A percentile compares a stretch with the other conserved stretches of the same genome.
Evolutionary conservation across 2,329 filamentous ascomycete species (phyloP).

Genomic region (Alternaria gaisen): DNA sequence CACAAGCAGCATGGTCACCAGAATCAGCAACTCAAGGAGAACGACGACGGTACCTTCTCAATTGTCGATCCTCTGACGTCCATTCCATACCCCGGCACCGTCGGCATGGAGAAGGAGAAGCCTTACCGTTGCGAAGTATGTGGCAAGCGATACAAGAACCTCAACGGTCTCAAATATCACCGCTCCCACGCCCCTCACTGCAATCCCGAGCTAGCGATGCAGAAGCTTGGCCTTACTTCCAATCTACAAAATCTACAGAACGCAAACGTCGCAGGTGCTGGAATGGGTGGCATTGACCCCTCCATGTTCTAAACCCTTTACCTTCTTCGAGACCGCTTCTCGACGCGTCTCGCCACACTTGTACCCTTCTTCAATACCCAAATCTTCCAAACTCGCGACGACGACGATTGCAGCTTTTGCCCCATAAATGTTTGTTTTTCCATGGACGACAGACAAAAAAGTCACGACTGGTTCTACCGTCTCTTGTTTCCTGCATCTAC

Average conservation of each 20-base stretch:
- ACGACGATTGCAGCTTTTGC: slow-evolving; percentile 34
- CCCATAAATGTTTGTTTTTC: slow-evolving; percentile 25
- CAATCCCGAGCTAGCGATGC: slow-evolving; percentile 79
- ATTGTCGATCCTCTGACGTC: slow-evolving; percentile 97
- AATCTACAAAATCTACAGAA: slow-evolving; percentile 53
- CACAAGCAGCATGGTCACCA: slow-evolving; percentile 89
- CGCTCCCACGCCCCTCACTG: slow-evolving; percentile 79
- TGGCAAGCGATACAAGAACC: slow-evolving; percentile 98
- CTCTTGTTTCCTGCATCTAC: slow-evolving; percentile 32
- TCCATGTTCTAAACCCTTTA: slow-evolving; percentile 53
- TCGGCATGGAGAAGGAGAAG: slow-evolving; percentile 99
- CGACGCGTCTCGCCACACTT: slow-evolving; percentile 20
- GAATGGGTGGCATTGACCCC: slow-evolving; percentile 65
- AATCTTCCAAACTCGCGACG: slow-evolving; percentile 23
- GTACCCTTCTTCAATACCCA: slow-evolving; percentile 37
- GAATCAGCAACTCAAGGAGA: slow-evolving; percentile 95
- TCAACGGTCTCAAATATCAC: slow-evolving; percentile 97
- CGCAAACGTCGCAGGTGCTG: slow-evolving; percentile 61
- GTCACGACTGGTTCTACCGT: slow-evolving; percentile 26
- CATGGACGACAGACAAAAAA: slow-evolving; percentile 23
- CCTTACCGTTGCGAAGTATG: slow-evolving; percentile 97
- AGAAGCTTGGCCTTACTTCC: slow-evolving; percentile 50
- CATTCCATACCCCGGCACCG: slow-evolving; percentile 89
- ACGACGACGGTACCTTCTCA: slow-evolving; percentile 95
- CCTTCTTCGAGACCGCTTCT: slow-evolving; percentile 9